Base-by-base conservation (phyloP, 2,329 filamentous ascomycete species). In the Colletotrichum acutatum region DNA sequence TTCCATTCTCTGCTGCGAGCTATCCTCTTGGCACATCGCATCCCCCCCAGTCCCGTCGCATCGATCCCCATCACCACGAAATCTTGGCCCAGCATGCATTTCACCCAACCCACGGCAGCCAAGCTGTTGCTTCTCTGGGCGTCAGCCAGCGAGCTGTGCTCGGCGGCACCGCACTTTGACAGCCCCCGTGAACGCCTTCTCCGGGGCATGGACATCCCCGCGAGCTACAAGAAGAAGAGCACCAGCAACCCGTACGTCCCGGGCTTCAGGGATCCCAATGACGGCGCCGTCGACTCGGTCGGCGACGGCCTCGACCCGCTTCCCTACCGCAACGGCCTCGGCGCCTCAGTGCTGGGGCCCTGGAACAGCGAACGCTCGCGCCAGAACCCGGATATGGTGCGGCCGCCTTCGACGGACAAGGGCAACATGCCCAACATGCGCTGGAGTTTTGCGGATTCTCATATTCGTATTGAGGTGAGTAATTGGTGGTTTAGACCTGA, bases 391-490 rank as follows among this genome's bases (percentile, higher is more conserved):
- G 92, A 95, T 80, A 83, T 94, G 56, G 86, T 95, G 53, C 89
- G 93, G 24, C 92, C 93, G 22, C 93, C 93, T 0, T 91, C 89
- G 78, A 95, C 93, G 6, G 93, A 95, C 78, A 90, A 91, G 80
- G 93, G 93, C 46, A 90, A 88, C 76, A 85, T 95, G 79, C 83
- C 88, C 63, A 94, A 94, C 81, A 90, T 94, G 89, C 87, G 91
- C 72, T 95, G 93, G 93, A 91, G 89, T 74, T 92, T 92, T 77
- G 88, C 88, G 2, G 90, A 92, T 76, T 91, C 90, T 3, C 90
- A 92, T 77, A 86, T 90, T 14, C 84, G 90, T 46, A 92, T 92
- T 63, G 90, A 91, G 85, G 89, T 90, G 76, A 76, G 84, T 72
- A 28, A 22, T 24, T 12, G 34, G 8, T 37, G 5, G 3, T 22